Evolutionary conservation across 2,329 filamentous ascomycete species (phyloP).

Genomic region (Lecanosticta acicola): DNA sequence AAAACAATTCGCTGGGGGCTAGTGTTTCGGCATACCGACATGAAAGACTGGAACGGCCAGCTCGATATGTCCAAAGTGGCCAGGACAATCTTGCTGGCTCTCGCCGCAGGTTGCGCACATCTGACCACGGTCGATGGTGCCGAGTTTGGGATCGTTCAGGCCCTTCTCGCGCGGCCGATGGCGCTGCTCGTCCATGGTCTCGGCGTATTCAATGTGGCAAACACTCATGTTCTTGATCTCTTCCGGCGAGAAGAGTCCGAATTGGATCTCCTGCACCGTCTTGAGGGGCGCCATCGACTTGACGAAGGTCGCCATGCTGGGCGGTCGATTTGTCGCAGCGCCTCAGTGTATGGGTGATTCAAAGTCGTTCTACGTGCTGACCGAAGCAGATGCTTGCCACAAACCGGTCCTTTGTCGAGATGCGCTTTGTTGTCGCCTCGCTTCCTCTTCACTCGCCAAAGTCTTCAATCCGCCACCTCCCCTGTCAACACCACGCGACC

Average conservation of each 20-base stretch:
- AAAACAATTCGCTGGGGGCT: background rate
- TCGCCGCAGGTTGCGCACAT: conserved; percentile 96
- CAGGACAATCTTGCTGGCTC: conserved; percentile 90
- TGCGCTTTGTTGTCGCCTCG: conserved; percentile 9
- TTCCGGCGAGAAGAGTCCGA: conserved; percentile 92
- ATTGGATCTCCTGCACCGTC: conserved; percentile 98
- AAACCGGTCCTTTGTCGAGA: conserved; percentile 1
- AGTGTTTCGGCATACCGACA: conserved; percentile 49
- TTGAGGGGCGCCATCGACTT: conserved; percentile 94
- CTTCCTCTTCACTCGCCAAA: background rate
- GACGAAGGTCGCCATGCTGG: conserved; percentile 85
- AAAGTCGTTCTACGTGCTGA: background rate
- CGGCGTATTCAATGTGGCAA: conserved; percentile 91
- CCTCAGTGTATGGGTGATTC: conserved; percentile 1
- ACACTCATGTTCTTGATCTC: conserved; percentile 99
- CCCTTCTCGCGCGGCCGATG: conserved; percentile 85
- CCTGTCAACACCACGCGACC: conserved; percentile 29
- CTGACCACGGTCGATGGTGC: conserved; percentile 91
- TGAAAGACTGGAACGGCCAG: conserved; percentile 95
- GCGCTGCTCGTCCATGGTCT: conserved; percentile 97
- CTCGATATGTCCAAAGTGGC: conserved; percentile 98
- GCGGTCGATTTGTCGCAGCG: conserved; percentile 24
- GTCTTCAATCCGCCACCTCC: conserved; percentile 23
- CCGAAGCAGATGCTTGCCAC: background rate
- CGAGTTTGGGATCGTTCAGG: conserved; percentile 90